Evolutionary conservation across 1,139 yeast species (phyloP), one percentile per base, ranked within the genome.

Genomic region (Taphrina populina): DNA sequence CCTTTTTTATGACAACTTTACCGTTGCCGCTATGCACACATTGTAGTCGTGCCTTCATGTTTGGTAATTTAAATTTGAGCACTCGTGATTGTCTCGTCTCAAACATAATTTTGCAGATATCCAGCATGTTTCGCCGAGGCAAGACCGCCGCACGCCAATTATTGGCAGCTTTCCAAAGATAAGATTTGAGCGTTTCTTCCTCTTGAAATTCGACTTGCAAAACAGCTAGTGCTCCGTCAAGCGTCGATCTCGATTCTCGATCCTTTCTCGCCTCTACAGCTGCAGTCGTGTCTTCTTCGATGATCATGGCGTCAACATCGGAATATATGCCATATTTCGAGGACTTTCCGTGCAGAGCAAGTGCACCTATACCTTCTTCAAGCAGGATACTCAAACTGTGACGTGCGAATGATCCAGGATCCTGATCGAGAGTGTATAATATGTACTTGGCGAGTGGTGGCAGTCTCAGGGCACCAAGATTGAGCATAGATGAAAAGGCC

Each of bases 381-480:
- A 90, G 72, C 0, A 72, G 69, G 3, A 70, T 71, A 2, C 82
- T 69, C 58, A 87, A 65, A 13, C 77, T 74, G 20, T 74, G 71
- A 51, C 81, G 76, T 46, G 87, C 72, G 52, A 74, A 74, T 0
- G 78, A 71, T 2, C 83, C 77, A 2, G 74, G 72, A 45, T 83
- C 88, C 49, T 83, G 72, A 39, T 81, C 73, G 46, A 83, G 70
- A 0, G 80, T 71, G 45, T 79, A 74, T 62, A 86, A 78, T 60
- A 82, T 79, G 64, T 86, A 86, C 26, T 76, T 72, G 62, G 88
- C 66, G 3, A 88, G 73, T 21, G 75, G 73, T 13, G 73, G 69
- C 64, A 86, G 84, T 59, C 81, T 82, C 59, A 88, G 71, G 0
- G 94, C 96, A 8, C 96, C 96, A 33, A 87, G 71, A 3, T 78